Base-by-base conservation (phyloP, 1,284 basidiomycete species). In the Pterulicium gracile region DNA sequence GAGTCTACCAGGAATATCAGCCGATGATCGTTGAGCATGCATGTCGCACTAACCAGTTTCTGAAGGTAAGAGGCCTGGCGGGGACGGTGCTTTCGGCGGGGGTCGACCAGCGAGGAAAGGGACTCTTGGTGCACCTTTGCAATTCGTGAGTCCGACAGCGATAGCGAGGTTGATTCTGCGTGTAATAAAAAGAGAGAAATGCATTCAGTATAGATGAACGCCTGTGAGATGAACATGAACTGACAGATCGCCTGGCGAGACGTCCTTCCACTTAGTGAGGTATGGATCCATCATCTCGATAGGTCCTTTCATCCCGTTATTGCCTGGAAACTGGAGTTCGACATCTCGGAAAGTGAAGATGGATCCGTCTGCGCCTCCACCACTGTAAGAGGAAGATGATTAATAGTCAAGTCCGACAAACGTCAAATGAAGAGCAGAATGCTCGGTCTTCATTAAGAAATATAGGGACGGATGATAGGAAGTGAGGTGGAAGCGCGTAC, bases 91-190 rank as follows among this genome's bases (percentile, higher is more conserved):
- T n/a, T n/a, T n/a, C n/a, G n/a, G n/a, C n/a, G n/a, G n/a, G n/a
- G 53, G 49, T 45, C 59, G 58, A 10, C 60, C 60, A 19, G 54
- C 49, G 10, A 60, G 21, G 55, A 61, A 60, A 24, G 51, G 45
- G 24, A 61, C 43, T 10, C 53, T 56, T 3, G 59, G 60, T 5
- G 50, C 59, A 44, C 55, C 59, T 18, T 52, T 47, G 48, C 60
- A 61, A 50, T 59, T 60, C n/a, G 47, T 44, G 14, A 58, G 47
- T 19, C 51, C 52, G 24, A 61, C 57, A 15, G 58, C 58, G 21
- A 50, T 58, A 10, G 59, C 58, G 41, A 60, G 58, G 50, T 60
- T 56, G 41, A 61, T 56, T 36, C 56, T 56, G 36, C 10, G 39
- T n/a, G 39, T 12, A 19, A 13, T 13, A 17, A 10, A 13, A 19